phyloP scores from a whole-genome alignment of 176 grass and related monocot species.

The Eleusine coracana region DNA sequence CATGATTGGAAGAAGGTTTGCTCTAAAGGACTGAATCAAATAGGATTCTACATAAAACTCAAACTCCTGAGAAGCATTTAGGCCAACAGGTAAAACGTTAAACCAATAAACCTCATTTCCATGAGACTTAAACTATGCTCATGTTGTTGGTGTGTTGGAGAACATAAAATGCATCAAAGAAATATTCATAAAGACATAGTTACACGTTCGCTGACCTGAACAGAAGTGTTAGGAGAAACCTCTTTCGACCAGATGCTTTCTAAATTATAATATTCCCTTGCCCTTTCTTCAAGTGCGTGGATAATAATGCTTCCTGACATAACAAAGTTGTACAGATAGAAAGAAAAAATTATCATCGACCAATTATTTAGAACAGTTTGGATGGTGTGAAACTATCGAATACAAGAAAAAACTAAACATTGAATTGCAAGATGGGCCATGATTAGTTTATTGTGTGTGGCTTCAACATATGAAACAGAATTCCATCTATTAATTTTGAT shows the following conservation, averaged over 20 bases:
- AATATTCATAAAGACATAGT: slow-evolving; percentile 13
- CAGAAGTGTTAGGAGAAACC: slow-evolving; percentile 54
- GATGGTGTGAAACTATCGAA: neutral
- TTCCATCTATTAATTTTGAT: neutral
- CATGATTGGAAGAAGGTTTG: neutral
- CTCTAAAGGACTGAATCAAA: neutral
- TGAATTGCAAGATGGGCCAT: slow-evolving; percentile 4
- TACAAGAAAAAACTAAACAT: neutral
- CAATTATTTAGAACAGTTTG: neutral
- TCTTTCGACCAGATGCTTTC: slow-evolving; percentile 89
- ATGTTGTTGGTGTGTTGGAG: neutral
- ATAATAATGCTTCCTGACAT: slow-evolving; percentile 80
- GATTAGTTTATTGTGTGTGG: neutral
- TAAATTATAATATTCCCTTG: slow-evolving; percentile 94
- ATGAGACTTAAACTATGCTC: neutral
- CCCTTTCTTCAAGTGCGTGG: slow-evolving; percentile 95
- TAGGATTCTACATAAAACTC: neutral
- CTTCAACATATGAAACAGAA: neutral
- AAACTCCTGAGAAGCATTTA: slow-evolving; percentile 14
- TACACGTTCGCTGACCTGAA: slow-evolving; percentile 50
- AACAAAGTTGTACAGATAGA: neutral
- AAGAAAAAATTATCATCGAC: neutral
- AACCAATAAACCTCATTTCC: neutral
- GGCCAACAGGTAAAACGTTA: neutral
- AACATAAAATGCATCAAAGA: neutral